Evolutionary conservation across 2,329 filamentous ascomycete genomes (phyloP).

Genomic region (Cercospora sp.): DNA sequence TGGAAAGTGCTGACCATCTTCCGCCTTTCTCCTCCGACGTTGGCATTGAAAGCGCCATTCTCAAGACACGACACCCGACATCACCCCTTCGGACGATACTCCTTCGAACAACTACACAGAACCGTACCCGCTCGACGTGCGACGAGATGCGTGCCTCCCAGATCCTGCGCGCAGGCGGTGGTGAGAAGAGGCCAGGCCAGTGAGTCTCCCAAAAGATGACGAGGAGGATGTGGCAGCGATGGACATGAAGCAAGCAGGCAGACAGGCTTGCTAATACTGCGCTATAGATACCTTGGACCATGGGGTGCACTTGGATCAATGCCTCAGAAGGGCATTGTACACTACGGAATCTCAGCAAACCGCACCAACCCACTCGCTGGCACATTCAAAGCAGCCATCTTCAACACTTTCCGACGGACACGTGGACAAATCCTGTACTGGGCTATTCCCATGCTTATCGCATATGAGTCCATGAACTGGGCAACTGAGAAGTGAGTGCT

Average conservation of each 20-base stretch:
- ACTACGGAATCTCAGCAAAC: conserved; percentile 81
- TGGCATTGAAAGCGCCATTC: not conserved
- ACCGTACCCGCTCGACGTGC: conserved; percentile 16
- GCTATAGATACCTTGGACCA: conserved; percentile 65
- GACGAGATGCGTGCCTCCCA: conserved; percentile 42
- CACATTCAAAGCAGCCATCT: conserved; percentile 75
- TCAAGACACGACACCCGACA: not conserved
- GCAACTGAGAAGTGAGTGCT: conserved; percentile 77
- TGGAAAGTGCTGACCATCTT: conserved; percentile 8
- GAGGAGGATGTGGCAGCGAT: not conserved
- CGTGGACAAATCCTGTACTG: conserved; percentile 86
- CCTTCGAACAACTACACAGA: conserved; percentile 1
- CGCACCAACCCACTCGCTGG: conserved; percentile 85
- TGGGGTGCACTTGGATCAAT: conserved; percentile 68
- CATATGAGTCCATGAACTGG: conserved; percentile 86
- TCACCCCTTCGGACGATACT: not conserved
- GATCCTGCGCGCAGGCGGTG: conserved; percentile 40
- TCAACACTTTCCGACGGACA: conserved; percentile 91
- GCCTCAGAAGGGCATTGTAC: conserved; percentile 61
- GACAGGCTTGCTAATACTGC: conserved; percentile 12
- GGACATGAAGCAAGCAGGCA: not conserved
- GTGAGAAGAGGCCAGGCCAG: conserved; percentile 45
- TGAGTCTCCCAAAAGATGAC: conserved; percentile 32
- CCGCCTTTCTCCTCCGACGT: conserved; percentile 6
- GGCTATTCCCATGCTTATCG: conserved; percentile 72